Conservation (phyloP, 176 grass and related monocot species). For the Hyparrhenia diplandra region DNA sequence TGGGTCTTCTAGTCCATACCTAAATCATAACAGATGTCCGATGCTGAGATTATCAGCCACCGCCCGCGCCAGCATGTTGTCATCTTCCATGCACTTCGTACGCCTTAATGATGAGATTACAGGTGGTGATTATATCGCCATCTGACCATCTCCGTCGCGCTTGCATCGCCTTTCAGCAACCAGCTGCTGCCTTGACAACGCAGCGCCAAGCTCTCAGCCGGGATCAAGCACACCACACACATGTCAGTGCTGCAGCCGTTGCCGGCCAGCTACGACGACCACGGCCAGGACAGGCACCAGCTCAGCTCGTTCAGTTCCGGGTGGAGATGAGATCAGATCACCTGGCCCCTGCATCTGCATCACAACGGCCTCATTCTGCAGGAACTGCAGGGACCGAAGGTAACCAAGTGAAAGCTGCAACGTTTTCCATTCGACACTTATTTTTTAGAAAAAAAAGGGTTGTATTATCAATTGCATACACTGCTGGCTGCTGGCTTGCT, state of each 20-base stretch:
- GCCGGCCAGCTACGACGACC: background rate
- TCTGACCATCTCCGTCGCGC: background rate
- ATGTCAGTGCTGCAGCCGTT: background rate
- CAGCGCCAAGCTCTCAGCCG: background rate
- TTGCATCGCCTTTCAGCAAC: background rate
- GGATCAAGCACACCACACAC: conserved; percentile 8
- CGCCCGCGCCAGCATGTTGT: too few relatives aligned
- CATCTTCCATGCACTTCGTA: too few relatives aligned
- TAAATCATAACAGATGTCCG: too few relatives aligned
- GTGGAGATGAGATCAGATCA: too few relatives aligned
- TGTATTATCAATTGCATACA: too few relatives aligned
- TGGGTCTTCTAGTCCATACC: too few relatives aligned
- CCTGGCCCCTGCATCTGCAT: too few relatives aligned
- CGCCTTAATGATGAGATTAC: background rate
- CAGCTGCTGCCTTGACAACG: background rate
- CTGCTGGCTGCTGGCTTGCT: too few relatives aligned
- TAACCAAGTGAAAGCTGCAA: background rate
- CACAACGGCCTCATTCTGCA: background rate
- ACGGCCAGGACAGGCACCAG: background rate
- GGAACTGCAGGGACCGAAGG: background rate
- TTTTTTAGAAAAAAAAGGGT: too few relatives aligned
- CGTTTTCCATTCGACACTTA: too few relatives aligned
- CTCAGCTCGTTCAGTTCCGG: background rate
- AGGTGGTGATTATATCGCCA: background rate
- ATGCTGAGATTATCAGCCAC: too few relatives aligned